phyloP scores from a whole-genome alignment of 1,139 yeast genomes.

The Suhomyces ambrosiae region DNA sequence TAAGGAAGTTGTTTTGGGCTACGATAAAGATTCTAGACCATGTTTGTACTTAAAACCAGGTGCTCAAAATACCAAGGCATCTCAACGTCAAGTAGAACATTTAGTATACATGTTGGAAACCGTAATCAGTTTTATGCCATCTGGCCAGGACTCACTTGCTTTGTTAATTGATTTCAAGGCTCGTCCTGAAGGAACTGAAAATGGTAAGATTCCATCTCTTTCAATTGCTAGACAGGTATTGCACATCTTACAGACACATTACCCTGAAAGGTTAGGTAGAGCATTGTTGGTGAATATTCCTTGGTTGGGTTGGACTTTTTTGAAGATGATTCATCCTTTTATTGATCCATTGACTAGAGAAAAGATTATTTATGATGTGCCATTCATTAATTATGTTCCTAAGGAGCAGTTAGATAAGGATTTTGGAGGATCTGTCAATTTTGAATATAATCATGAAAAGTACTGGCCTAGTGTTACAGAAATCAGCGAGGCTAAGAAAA shows the following conservation, averaged over 20 bases:
- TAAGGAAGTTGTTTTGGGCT: conserved; percentile 50
- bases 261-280: conserved; percentile 92
- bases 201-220: conserved; percentile 80
- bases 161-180: conserved; percentile 51
- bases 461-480: conserved; percentile 78
- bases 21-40: conserved; percentile 49
- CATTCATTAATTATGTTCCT: conserved; percentile 81
- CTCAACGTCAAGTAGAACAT: conserved; percentile 49
- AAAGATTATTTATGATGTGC: conserved; percentile 87
- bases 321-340: conserved; percentile 88
- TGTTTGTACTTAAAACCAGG: conserved; percentile 53
- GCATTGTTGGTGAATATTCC: conserved; percentile 92
- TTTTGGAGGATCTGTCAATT: conserved; percentile 82
- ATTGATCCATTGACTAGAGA: conserved; percentile 94
- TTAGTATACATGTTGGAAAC: conserved; percentile 52
- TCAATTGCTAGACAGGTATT: conserved; percentile 80
- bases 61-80: conserved; percentile 49
- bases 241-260: conserved; percentile 88
- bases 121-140: conserved; percentile 51
- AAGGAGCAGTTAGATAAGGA: conserved; percentile 76
- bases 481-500: conserved; percentile 58
- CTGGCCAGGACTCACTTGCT: conserved; percentile 52
- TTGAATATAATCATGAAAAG: conserved; percentile 73
- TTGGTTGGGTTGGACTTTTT: conserved; percentile 86
- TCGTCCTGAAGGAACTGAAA: conserved; percentile 47